phyloP scores from a whole-genome alignment of 2,329 filamentous ascomycete genomes.

The Escovopsis sp. region DNA sequence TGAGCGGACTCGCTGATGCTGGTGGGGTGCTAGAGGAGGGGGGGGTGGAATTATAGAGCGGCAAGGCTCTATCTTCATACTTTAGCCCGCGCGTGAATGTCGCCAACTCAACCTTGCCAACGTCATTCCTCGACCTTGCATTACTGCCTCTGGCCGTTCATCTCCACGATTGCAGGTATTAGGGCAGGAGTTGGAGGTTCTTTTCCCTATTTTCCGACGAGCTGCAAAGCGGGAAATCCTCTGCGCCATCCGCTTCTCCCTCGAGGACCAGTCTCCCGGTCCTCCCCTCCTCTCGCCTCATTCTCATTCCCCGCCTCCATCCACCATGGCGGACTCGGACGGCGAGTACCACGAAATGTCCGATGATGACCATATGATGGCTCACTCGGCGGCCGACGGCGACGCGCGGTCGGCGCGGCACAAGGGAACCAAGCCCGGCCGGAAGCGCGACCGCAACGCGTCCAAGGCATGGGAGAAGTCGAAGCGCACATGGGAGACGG shows the following conservation, averaged over 20 bases:
- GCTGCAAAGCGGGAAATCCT: no score
- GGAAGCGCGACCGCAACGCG: constrained; percentile 20
- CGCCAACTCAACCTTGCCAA: no score
- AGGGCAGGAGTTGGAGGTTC: no score
- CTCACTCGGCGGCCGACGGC: constrained; percentile 30
- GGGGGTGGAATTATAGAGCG: no score
- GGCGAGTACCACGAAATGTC: constrained; percentile 54
- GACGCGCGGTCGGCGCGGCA: constrained; percentile 12
- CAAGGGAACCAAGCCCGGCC: constrained; percentile 8
- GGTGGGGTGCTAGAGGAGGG: no score
- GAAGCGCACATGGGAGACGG: constrained; percentile 55
- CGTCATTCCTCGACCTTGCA: no score
- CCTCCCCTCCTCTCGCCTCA: background rate
- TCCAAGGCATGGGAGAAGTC: constrained; percentile 53
- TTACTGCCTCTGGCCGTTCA: no score
- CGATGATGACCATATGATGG: constrained; percentile 44
- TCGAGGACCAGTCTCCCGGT: constrained; percentile 4
- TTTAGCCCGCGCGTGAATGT: no score
- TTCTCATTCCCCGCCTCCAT: background rate
- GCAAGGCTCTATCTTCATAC: no score
- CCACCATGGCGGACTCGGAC: constrained; percentile 55
- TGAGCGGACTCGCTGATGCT: no score
- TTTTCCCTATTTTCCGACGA: no score
- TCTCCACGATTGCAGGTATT: no score
- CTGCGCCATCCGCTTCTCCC: background rate